A percentile compares a stretch with the other conserved stretches of the same genome.
These are phyloP conservation scores for Hordeum vulgare DNA, from an alignment of 176 grass and related monocot species.

Conservation along the genomic window DNA sequence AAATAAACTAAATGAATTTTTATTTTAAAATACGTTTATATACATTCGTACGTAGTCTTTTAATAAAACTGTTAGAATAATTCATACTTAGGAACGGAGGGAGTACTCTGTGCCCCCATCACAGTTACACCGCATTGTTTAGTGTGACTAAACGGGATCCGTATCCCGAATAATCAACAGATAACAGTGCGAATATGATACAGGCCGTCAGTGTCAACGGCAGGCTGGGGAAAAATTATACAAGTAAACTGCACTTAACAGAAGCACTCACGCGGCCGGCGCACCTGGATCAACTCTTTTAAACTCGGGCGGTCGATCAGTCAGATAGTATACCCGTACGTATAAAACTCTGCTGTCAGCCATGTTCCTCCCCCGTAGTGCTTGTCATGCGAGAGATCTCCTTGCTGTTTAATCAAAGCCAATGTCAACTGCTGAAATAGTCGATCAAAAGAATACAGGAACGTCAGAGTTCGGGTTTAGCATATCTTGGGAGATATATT, in stretches of 20 bases:
- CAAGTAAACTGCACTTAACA: not conserved
- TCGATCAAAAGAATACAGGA: not conserved
- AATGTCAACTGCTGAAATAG: not conserved
- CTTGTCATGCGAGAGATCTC: not conserved
- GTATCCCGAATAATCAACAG: not conserved
- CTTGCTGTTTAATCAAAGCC: not conserved
- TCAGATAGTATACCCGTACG: not conserved
- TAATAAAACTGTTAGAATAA: too few species aligned
- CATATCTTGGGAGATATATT: too few species aligned
- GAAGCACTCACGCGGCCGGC: not conserved
- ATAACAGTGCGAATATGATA: not conserved
- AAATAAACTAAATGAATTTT: too few species aligned
- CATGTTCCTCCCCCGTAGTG: not conserved
- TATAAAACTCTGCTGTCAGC: not conserved
- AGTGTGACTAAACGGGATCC: not conserved
- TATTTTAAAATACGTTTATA: too few species aligned
- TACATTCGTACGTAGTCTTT: too few species aligned
- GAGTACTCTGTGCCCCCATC: too few species aligned
- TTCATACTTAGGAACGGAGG: too few species aligned
- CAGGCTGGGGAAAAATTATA: not conserved
- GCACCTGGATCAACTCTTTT: not conserved
- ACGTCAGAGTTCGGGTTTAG: too few species aligned
- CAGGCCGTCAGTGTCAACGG: rapidly evolving
- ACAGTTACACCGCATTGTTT: not conserved
- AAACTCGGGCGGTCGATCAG: not conserved